Base-by-base conservation (phyloP, 1,139 yeast species). In the Nakaseomyces kungkrabaensis region DNA sequence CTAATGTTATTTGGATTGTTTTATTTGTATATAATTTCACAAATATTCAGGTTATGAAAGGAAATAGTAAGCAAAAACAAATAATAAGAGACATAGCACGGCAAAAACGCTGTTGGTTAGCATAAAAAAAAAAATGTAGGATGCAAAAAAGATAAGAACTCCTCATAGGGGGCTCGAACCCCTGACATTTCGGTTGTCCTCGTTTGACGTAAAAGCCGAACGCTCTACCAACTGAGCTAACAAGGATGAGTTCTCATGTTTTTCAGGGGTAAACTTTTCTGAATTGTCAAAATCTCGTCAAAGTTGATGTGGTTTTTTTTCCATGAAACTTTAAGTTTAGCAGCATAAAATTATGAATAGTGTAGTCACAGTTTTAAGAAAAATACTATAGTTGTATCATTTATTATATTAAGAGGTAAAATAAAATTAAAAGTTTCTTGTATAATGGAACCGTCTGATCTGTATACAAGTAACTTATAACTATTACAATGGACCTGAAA, bases 111-210 rank as follows among this genome's bases (percentile, higher is more conserved):
- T 29, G 6, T 7, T 2, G 31, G 31, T 7, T 29, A 3, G 9
- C 9, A 29, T 29, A 9, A 17, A 17, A 29, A 22, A 47, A 17
- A 31, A 45, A 52, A 51, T 33, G 10, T 33, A 17, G 22, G 22
- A 17, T 2, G 22, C 22, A 17, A 48, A 53, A 51, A 55, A 51
- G 51, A 37, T 24, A 51, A 54, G 64, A 63, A 63, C 68, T 63
- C 68, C 68, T 63, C 68, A 63, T 63, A 63, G 67, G 67, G 68
- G 68, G 68, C 66, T 65, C 68, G 68, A 65, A 65, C 68, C 67
- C 68, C 68, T 65, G 68, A 63, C 68, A 63, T 63, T 63, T 64
- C 68, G 67, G 65, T 63, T 51, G 50, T 56, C 65, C 64, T 60
- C 57, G 66, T 55, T 51, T 56, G 54, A 60, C 59, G 55, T 61